Base-by-base conservation (phyloP, 1,284 basidiomycete genomes). In the Leccinum griseonigrum region DNA sequence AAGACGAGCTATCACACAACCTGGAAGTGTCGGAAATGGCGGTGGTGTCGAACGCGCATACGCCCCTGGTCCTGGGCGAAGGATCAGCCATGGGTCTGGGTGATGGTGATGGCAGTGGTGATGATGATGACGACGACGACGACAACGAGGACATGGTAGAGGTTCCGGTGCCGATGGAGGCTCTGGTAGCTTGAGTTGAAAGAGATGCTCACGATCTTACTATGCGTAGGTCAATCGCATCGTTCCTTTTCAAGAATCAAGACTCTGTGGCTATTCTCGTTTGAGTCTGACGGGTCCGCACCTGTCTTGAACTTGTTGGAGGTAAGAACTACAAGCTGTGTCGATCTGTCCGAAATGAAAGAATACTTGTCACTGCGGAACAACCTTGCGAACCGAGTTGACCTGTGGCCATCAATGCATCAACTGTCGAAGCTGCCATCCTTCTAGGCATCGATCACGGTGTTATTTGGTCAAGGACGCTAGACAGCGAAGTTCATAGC, bases 141-240 rank as follows among this genome's bases (percentile, higher is more conserved):
- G 43, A 48, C 2, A 68, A 69, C 28, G 73, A 75, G 57, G 75
- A 78, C 40, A 75, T 73, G 74, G 68, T 70, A 46, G 76, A 77
- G 53, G 69, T 76, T 48, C 54, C 63, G 10, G 63, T 76, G 32
- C 64, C 69, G 4, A 64, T 62, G 56, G 55, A 63, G 29, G 64
- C 60, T 58, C 54, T 67, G 52, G 52, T 57, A 18, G 38, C 56
- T 84, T 86, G 79, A 93, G 88, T 75, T 79, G 43, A 29, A 52
- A 28, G 29, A 32, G 13, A 46, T 13, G 14, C 16, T 56, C 36
- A 3, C 34, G 16, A 43, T 28, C 13, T 46, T 51, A 1, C 16
- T 54, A 34, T 57, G 14, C 43, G 36, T 58, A 34, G 56, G 40
- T 29, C 34, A 57, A 57, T 59, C 13, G 0, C 40, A 51, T 50